A percentile compares a stretch with the other conserved stretches of the same genome.
Evolutionary conservation across 495 filamentous ascomycete genomes (phyloP).

Genomic region (Cryomyces minteri): DNA sequence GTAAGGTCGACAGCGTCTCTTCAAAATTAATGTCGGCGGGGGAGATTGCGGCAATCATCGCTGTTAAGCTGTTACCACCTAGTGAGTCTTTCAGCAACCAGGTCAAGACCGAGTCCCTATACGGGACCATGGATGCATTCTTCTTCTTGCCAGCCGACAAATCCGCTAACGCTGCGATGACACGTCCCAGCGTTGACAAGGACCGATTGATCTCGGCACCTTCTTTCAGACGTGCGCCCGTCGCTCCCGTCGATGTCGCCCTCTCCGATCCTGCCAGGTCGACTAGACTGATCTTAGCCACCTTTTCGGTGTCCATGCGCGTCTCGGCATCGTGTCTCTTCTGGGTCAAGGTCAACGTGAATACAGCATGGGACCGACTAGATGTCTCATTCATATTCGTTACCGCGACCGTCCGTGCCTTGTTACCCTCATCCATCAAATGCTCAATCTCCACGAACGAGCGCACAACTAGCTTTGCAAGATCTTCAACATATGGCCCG

Average conservation of each 20-base stretch:
- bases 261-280: constrained; percentile 96
- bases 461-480: constrained; percentile 93
- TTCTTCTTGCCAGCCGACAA: constrained; percentile 76
- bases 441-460: constrained; percentile 92
- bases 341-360: constrained; percentile 89
- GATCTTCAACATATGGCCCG: constrained; percentile 93
- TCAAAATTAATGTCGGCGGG: constrained; percentile 99
- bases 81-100: constrained; percentile 97
- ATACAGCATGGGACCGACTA: constrained; percentile 93
- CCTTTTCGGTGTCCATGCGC: constrained; percentile 91
- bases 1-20: constrained; percentile 84
- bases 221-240: constrained; percentile 89
- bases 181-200: constrained; percentile 88
- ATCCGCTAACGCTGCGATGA: constrained; percentile 93
- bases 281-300: constrained; percentile 92
- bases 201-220: constrained; percentile 98
- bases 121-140: constrained; percentile 70
- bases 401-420: constrained; percentile 91
- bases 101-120: constrained; percentile 90
- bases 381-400: constrained; percentile 99
- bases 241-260: constrained; percentile 89
- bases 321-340: constrained; percentile 87
- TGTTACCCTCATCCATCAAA: constrained; percentile 98
- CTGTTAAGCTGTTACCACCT: constrained; percentile 97
- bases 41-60: constrained; percentile 98